Base-by-base conservation (phyloP, 1,139 yeast genomes). In the Yamadazyma siamensis region DNA sequence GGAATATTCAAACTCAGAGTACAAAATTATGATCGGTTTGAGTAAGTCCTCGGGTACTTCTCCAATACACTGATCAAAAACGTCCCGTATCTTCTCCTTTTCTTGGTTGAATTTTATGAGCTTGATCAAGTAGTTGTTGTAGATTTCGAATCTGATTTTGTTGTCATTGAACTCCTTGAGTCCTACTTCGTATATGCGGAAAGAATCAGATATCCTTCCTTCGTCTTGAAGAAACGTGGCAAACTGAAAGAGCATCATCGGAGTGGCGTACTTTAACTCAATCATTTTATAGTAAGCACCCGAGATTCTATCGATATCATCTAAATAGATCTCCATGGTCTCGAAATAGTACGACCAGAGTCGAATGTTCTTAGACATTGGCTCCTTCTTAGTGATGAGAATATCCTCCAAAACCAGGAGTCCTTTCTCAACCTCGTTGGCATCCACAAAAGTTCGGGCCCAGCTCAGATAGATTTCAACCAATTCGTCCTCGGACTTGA, bases 331-430 rank as follows among this genome's bases (percentile, higher is more conserved):
- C 52, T 85, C 94, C 13, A 82, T 65, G 16, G 86, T 54, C 47
- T 87, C 96, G 21, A 87, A 56, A 49, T 84, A 86, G 40, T 77
- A 76, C 6, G 75, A 59, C 96, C 96, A 88, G 4, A 87, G 54
- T 35, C 72, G 74, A 30, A 64, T 59, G 4, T 85, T 77, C 44
- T 75, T 79, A 47, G 74, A 78, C 21, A 48, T 53, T 12, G 50
- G 39, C 18, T 47, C 43, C 6, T 23, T 13, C 13, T 32, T 26
- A 13, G 46, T 46, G 4, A 83, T 58, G 10, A 18, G 20, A 0
- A 84, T 80, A 6, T 55, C 56, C 36, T 71, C 70, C 28, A 84
- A 49, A 3, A 85, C 61, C 11, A 60, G 55, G 6, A 79, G 47
- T 0, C 94, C 85, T 25, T 59, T 64, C 3, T 71, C 69, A 15